Conservation (phyloP, 164 flowering plant species). For the Brasenia schreberi region DNA sequence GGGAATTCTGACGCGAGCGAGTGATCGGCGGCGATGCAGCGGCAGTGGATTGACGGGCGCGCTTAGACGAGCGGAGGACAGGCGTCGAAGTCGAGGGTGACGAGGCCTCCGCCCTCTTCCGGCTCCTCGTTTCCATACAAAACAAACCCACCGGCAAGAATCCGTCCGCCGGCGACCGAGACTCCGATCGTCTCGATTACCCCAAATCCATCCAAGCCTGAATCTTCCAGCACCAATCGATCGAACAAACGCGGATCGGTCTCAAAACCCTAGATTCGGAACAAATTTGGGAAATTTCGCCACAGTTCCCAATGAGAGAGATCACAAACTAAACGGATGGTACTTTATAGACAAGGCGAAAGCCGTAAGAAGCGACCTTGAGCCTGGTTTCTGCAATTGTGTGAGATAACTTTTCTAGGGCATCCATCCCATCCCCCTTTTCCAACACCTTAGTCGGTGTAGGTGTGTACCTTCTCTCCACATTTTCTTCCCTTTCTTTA, state of each 20-base stretch:
- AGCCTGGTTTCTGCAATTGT: too few species aligned
- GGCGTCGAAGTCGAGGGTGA: constrained; percentile 36
- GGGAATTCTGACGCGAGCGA: constrained; percentile 41
- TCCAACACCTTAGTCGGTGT: too few species aligned
- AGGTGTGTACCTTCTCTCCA: too few species aligned
- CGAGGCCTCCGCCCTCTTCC: constrained; percentile 99
- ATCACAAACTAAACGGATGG: too few species aligned
- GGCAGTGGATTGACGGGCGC: constrained; percentile 40
- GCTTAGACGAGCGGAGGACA: constrained; percentile 53
- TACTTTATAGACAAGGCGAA: too few species aligned
- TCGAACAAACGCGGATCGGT: background rate
- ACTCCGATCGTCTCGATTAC: constrained; percentile 19
- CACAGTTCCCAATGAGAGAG: background rate
- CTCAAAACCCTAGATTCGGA: background rate
- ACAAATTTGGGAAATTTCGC: background rate
- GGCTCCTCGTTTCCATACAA: constrained; percentile 99
- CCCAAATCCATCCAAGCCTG: background rate
- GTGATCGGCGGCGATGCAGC: constrained; percentile 30
- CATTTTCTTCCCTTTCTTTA: too few species aligned
- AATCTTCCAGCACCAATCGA: background rate
- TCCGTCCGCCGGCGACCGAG: constrained; percentile 31
- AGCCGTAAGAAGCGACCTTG: too few species aligned
- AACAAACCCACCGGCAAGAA: constrained; percentile 14
- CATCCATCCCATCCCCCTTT: too few species aligned
- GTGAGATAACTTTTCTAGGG: too few species aligned